A percentile compares a stretch with the other conserved stretches of the same genome.
These are phyloP conservation scores for Saccharomycopsis selenospora DNA, from an alignment of 805 yeast genomes.

Conservation along the genomic window DNA sequence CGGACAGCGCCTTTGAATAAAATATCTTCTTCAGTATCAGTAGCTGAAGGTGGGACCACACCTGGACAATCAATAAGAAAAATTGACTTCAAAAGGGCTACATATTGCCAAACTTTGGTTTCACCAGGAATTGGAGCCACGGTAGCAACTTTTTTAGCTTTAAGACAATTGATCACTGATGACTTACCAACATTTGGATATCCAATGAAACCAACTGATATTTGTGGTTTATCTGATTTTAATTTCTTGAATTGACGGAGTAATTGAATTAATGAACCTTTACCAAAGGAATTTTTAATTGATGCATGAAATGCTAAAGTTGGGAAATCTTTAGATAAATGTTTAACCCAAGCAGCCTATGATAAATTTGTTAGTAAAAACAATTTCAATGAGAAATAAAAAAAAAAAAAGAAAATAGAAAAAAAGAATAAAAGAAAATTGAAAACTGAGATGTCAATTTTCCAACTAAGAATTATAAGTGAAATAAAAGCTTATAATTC, in stretches of 20 bases:
- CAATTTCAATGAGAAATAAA: constrained; percentile 20
- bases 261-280: constrained; percentile 90
- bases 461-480: constrained; percentile 18
- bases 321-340: constrained; percentile 83
- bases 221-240: constrained; percentile 90
- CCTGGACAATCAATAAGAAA: constrained; percentile 98
- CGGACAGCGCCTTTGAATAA: constrained; percentile 95
- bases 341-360: constrained; percentile 98
- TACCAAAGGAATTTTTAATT: constrained; percentile 94
- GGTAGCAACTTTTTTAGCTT: constrained; percentile 90
- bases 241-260: constrained; percentile 86
- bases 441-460: constrained; percentile 16
- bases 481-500: constrained; percentile 28
- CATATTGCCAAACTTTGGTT: constrained; percentile 98
- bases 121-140: constrained; percentile 99
- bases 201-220: constrained; percentile 95
- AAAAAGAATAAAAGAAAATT: constrained; percentile 9
- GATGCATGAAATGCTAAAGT: constrained; percentile 98
- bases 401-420: constrained; percentile 15
- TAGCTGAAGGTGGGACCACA: constrained; percentile 91
- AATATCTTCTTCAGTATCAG: constrained; percentile 87
- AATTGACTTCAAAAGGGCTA: constrained; percentile 91
- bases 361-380: constrained; percentile 31
- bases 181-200: constrained; percentile 99
- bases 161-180: constrained; percentile 85